phyloP scores from a whole-genome alignment of 179 eudicot species.

The Beta lomatogona region DNA sequence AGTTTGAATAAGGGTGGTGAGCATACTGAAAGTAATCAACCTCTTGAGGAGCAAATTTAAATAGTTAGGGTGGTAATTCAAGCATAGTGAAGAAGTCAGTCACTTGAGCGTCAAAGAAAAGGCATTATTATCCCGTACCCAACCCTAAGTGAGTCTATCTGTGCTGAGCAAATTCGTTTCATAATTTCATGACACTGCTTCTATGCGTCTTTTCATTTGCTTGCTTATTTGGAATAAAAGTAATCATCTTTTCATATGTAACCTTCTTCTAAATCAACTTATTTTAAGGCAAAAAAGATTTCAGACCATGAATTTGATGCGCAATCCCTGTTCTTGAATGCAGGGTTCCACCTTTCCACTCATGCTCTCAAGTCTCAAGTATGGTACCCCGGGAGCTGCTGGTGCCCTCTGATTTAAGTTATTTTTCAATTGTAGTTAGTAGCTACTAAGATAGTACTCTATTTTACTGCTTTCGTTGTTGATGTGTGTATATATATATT shows the following conservation, averaged over 20 bases:
- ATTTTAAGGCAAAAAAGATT: not conserved
- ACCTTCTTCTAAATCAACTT: not conserved
- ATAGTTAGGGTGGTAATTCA: no score
- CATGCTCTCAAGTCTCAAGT: constrained; percentile 1
- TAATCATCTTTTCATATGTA: not conserved
- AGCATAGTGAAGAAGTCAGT: no score
- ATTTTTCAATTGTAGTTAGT: not conserved
- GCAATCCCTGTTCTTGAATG: not conserved
- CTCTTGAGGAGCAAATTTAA: no score
- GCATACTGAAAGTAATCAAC: no score
- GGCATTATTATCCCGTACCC: no score
- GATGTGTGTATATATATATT: not conserved
- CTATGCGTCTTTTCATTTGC: not conserved
- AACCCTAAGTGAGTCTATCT: no score
- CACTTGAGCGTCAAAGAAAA: no score
- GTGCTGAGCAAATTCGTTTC: no score
- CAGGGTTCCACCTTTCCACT: not conserved
- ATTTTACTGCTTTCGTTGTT: not conserved
- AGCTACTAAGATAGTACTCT: not conserved
- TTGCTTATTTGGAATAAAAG: not conserved
- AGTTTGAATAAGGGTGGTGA: no score
- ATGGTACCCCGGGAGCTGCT: not conserved
- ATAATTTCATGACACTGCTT: no score
- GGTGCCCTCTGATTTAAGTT: not conserved
- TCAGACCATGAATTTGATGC: not conserved